These are phyloP conservation scores for Bremia lactucae DNA, from an alignment of 352 stramenopile genomes.

Conservation along the genomic window DNA sequence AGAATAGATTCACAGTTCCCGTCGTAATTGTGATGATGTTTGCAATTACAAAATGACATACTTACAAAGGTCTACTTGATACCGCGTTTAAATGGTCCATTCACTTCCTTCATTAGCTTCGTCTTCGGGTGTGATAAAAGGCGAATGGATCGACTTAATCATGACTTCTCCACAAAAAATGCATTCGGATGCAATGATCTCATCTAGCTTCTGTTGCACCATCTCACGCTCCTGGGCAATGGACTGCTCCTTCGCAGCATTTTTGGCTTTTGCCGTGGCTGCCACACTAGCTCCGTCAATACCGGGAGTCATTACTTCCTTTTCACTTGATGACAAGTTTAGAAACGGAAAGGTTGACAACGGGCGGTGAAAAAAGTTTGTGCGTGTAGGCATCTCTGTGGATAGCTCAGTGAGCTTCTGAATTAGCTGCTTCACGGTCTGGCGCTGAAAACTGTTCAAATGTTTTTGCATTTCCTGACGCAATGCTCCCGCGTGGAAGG, in stretches of 20 bases:
- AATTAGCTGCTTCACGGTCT: constrained; percentile 85
- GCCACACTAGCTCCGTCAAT: constrained; percentile 26
- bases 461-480: constrained; percentile 85
- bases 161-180: constrained; percentile 92
- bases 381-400: constrained; percentile 53
- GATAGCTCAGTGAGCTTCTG: constrained; percentile 83
- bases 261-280: constrained; percentile 41
- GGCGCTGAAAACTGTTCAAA: constrained; percentile 79
- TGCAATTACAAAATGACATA: too few species aligned
- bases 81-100: constrained; percentile 71
- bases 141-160: constrained; percentile 90
- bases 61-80: too few species aligned
- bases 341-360: constrained; percentile 48
- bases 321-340: constrained; percentile 60
- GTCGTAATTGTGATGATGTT: too few species aligned
- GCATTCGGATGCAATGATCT: constrained; percentile 91
- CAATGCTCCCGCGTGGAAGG: constrained; percentile 87
- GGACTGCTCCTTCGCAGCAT: constrained; percentile 61
- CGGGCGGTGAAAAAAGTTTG: constrained; percentile 70
- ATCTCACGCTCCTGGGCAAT: constrained; percentile 82
- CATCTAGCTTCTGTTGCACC: constrained; percentile 88
- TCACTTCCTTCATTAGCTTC: constrained; percentile 66
- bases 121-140: constrained; percentile 87
- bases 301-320: constrained; percentile 50
- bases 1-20: too few species aligned